Evolutionary conservation across 768 basidiomycete genomes (phyloP), one percentile per base, ranked within the genome.

Genomic region (Neoboletus brunneissimus): DNA sequence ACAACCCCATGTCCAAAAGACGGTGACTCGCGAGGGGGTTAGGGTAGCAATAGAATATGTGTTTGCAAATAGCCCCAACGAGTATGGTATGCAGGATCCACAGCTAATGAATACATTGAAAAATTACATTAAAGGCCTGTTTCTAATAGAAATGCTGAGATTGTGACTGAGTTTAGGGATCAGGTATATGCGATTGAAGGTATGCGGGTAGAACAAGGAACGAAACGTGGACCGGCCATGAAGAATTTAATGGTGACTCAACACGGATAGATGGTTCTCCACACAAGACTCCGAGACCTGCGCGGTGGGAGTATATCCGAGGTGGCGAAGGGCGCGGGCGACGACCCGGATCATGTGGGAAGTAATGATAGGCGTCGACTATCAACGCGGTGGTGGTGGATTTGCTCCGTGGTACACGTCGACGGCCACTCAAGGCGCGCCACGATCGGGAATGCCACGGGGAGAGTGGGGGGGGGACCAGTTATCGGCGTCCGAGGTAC

Each of bases 401-500:
- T 29, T 42, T 48, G 41, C 13, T 22, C 47, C 34, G 48, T 44
- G 56, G 40, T 23, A 53, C 27, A 48, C 32, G 48, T 46, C 50
- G 22, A 40, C 23, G 42, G 43, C 57, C 54, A 40, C 41, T 34
- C 46, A 34, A 41, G 31, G 54, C 38, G 29, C 47, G 48, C 51
- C 6, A 29, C 34, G 55, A 54, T 42, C 31, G 49, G 42, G 9
- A n/a, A 23, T 55, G 53, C 59, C 53, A 59, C 53, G 51, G 49
- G 20, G 45, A 23, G 45, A n/a, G 16, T 12, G 35, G 53, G 16
- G 34, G 15, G 13, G 1, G 40, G 27, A 8, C 3, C 7, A 7
- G 22, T 56, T 67, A 79, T 66, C 78, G 71, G 51, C 78, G 77
- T n/a, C 77, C 74, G 53, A 79, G 73, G 57, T 79, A 79, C 25